phyloP scores from a whole-genome alignment of 768 basidiomycete genomes.

The Tulasnella sp. region DNA sequence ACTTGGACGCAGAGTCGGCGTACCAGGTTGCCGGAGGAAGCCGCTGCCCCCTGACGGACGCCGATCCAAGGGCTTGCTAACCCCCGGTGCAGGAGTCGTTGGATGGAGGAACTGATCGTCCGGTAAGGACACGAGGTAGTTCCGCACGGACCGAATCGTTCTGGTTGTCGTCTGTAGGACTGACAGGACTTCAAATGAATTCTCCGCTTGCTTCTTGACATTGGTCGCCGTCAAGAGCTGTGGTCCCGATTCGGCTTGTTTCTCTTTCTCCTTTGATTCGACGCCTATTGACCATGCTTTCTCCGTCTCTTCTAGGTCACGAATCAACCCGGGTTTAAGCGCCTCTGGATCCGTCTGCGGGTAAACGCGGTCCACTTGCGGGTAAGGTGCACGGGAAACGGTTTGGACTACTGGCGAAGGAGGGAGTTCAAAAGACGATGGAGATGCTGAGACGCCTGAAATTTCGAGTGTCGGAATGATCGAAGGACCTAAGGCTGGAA shows the following conservation, averaged over 20 bases:
- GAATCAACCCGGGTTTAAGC: constrained; percentile 62
- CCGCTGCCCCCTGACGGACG: background rate
- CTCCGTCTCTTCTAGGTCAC: constrained; percentile 58
- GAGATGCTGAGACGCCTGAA: background rate
- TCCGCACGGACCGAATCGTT: constrained; percentile 70
- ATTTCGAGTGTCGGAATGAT: constrained; percentile 10
- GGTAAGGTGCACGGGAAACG: constrained; percentile 26
- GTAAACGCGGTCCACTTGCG: constrained; percentile 33
- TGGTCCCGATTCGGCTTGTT: background rate
- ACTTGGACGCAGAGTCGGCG: background rate
- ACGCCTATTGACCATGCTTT: constrained; percentile 45
- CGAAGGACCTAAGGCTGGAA: constrained; percentile 58
- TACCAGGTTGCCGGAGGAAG: background rate
- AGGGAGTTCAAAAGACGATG: constrained; percentile 48
- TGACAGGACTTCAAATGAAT: constrained; percentile 48
- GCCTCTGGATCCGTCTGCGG: constrained; percentile 65
- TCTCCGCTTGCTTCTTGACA: background rate
- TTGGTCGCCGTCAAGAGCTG: background rate
- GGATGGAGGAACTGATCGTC: constrained; percentile 36
- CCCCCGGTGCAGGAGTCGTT: background rate
- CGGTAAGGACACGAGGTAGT: constrained; percentile 72
- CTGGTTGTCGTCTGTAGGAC: constrained; percentile 69
- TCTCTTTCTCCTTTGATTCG: background rate
- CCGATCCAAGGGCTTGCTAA: background rate
- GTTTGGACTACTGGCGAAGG: constrained; percentile 46